phyloP scores from a whole-genome alignment of 1,284 basidiomycete species.

The Mrakiaceae sp. region DNA sequence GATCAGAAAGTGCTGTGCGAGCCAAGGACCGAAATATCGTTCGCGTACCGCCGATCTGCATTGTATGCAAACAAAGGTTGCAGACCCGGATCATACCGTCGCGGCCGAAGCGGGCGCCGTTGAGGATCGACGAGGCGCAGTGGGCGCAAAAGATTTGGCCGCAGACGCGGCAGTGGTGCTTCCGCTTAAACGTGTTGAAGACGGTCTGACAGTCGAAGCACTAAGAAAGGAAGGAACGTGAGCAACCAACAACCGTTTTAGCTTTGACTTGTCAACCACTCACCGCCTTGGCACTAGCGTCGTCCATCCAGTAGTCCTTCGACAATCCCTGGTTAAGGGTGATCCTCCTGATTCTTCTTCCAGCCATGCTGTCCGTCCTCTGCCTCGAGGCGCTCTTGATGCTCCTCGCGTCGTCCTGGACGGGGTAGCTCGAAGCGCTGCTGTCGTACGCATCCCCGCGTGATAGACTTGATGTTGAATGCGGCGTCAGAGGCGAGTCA shows the following conservation, averaged over 20 bases:
- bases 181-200: constrained; percentile 83
- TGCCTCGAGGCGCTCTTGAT: constrained; percentile 54
- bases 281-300: constrained; percentile 71
- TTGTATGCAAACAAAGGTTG: constrained; percentile 55
- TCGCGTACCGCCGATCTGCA: background rate
- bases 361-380: constrained; percentile 55
- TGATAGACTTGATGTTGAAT: too few relatives aligned
- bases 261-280: constrained; percentile 78
- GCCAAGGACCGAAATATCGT: background rate
- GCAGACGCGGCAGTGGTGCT: constrained; percentile 90
- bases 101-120: constrained; percentile 84
- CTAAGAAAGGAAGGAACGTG: constrained; percentile 28
- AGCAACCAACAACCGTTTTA: constrained; percentile 20
- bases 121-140: constrained; percentile 94
- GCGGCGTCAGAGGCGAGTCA: background rate
- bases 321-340: constrained; percentile 48
- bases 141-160: constrained; percentile 85
- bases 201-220: constrained; percentile 77
- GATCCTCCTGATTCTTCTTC: constrained; percentile 64
- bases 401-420: constrained; percentile 58
- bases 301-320: constrained; percentile 91
- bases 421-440: background rate
- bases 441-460: background rate
- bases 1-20: background rate
- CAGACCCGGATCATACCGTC: constrained; percentile 87